Evolutionary conservation across 345 rosid species (phyloP).

Genomic region (Leavenworthia alabamica): DNA sequence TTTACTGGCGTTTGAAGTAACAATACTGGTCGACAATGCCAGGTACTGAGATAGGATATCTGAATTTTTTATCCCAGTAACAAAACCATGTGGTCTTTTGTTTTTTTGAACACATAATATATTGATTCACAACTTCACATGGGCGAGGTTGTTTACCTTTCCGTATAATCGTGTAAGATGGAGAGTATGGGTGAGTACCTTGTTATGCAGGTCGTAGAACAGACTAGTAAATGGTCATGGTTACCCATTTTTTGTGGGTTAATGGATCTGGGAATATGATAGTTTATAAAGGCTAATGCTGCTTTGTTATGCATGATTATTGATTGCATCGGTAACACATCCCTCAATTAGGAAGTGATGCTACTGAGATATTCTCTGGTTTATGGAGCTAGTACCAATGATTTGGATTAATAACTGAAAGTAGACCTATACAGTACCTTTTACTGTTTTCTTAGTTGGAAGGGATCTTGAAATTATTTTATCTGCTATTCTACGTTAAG

Average conservation of each 20-base stretch:
- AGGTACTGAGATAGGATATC: conserved; percentile 38
- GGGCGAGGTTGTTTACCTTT: neutral
- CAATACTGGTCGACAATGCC: conserved; percentile 79
- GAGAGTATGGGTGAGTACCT: neutral
- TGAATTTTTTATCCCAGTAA: neutral
- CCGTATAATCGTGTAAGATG: neutral
- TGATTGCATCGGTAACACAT: neutral
- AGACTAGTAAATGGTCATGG: neutral
- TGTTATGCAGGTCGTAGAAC: neutral
- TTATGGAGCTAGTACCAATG: neutral
- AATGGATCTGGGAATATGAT: neutral
- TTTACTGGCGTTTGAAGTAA: conserved; percentile 63
- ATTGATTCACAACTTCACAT: neutral
- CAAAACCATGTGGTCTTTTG: neutral
- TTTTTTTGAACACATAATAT: neutral
- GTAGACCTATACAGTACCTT: neutral
- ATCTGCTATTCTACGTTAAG: neutral
- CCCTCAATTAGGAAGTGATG: neutral
- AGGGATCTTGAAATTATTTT: neutral
- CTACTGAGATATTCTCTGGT: neutral
- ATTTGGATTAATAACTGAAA: neutral
- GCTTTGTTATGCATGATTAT: neutral
- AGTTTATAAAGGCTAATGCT: neutral
- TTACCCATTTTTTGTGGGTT: neutral
- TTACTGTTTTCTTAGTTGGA: neutral